A percentile compares a stretch with the other conserved stretches of the same genome.
Conservation (phyloP, 805 yeast species). For the Kodamaea sagamina region DNA sequence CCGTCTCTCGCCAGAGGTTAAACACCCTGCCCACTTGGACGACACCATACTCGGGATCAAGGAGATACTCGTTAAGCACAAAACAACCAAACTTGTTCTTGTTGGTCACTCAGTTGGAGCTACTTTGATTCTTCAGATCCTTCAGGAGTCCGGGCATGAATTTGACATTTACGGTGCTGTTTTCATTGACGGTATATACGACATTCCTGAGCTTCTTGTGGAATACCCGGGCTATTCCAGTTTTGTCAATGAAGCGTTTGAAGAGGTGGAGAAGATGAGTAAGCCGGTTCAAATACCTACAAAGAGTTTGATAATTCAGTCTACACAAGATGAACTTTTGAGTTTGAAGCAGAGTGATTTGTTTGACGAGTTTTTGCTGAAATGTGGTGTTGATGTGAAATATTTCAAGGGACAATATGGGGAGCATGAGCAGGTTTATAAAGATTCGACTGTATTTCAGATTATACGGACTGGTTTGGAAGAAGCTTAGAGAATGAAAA, state of each 20-base stretch:
- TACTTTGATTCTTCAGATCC: conserved; percentile 57
- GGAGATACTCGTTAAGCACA: conserved; percentile 21
- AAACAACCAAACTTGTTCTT: conserved; percentile 21
- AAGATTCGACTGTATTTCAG: conserved; percentile 38
- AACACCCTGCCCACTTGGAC: conserved; percentile 60
- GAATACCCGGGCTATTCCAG: conserved; percentile 63
- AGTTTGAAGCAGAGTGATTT: conserved; percentile 42
- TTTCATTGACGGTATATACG: conserved; percentile 73
- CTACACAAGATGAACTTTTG: conserved; percentile 67
- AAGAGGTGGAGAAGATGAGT: conserved; percentile 17
- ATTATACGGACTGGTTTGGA: conserved; percentile 7
- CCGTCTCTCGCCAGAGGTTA: conserved; percentile 60
- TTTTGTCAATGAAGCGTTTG: conserved; percentile 64
- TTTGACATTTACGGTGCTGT: conserved; percentile 18
- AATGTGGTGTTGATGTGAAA: conserved; percentile 12
- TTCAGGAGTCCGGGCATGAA: conserved; percentile 27
- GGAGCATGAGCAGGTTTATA: conserved; percentile 64
- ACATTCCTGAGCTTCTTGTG: conserved; percentile 47
- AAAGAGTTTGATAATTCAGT: conserved; percentile 52
- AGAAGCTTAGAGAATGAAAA: neutral
- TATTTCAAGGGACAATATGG: conserved; percentile 48
- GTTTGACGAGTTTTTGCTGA: conserved; percentile 36
- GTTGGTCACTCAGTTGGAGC: conserved; percentile 88
- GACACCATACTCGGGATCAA: conserved; percentile 55
- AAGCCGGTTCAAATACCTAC: conserved; percentile 9